Percentiles rank a stretch among this genome's conserved stretches.
phyloP scores from a whole-genome alignment of 1,284 basidiomycete species.

The Ustilago sp. region DNA sequence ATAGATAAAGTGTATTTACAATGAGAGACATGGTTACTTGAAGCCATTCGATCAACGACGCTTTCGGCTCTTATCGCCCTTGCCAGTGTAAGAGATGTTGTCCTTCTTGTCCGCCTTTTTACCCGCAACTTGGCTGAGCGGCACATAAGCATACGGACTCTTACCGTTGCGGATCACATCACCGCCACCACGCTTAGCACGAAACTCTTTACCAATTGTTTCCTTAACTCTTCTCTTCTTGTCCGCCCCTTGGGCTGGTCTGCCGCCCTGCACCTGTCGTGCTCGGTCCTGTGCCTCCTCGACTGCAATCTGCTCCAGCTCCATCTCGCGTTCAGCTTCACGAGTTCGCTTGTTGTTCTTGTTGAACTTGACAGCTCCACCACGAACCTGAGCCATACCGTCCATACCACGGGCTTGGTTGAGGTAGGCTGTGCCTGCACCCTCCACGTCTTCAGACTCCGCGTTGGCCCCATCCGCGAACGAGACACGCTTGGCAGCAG shows the following conservation, averaged over 20 bases:
- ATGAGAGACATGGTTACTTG: background rate
- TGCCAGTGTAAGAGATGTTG: constrained; percentile 52
- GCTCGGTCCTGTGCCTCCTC: constrained; percentile 55
- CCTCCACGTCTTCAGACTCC: constrained; percentile 77
- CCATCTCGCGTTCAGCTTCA: constrained; percentile 62
- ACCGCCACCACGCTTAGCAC: constrained; percentile 60
- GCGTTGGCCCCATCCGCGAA: constrained; percentile 69
- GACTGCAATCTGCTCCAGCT: constrained; percentile 50
- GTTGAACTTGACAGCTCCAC: constrained; percentile 92
- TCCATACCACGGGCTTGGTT: constrained; percentile 85
- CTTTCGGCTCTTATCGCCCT: constrained; percentile 45
- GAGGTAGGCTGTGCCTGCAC: constrained; percentile 76
- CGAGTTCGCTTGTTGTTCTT: constrained; percentile 76
- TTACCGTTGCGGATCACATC: constrained; percentile 80
- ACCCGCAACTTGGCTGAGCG: constrained; percentile 59
- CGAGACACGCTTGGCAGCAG: constrained; percentile 32
- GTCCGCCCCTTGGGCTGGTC: constrained; percentile 19
- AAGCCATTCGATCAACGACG: constrained; percentile 19
- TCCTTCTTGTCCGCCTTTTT: constrained; percentile 55
- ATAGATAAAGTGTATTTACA: constrained; percentile 17
- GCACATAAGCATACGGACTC: constrained; percentile 89
- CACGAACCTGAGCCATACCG: constrained; percentile 81
- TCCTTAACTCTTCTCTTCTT: constrained; percentile 55
- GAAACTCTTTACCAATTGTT: constrained; percentile 63
- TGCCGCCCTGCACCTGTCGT: constrained; percentile 36